phyloP scores from a whole-genome alignment of 352 stramenopile species.

The Aphanomyces cochlioides region DNA sequence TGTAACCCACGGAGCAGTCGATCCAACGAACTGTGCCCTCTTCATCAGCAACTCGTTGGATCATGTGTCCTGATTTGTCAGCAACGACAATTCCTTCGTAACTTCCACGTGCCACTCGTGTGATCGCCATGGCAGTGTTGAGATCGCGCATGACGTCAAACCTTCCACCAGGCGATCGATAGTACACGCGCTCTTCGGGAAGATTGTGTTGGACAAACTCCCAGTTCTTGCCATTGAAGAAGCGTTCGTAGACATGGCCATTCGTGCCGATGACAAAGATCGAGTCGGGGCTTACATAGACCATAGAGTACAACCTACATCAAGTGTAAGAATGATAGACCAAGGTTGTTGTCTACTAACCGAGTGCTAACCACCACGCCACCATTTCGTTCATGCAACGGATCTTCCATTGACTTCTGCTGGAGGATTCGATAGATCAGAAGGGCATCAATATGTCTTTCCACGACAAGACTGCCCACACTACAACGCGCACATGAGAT shows the following conservation, averaged over 20 bases:
- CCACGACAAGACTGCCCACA: too few relatives aligned
- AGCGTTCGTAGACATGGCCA: slow-evolving; percentile 10
- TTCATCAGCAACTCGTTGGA: neutral
- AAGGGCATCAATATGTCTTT: neutral
- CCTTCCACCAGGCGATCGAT: neutral
- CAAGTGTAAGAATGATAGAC: neutral
- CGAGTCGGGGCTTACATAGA: neutral
- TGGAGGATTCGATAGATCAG: neutral
- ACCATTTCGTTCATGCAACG: neutral
- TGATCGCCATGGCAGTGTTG: neutral
- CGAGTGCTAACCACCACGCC: neutral
- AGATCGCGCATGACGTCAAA: neutral
- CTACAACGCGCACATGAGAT: too few relatives aligned
- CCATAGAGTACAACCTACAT: neutral
- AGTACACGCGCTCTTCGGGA: neutral
- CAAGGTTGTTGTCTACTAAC: neutral
- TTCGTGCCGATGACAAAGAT: slow-evolving; percentile 16
- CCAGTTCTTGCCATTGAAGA: slow-evolving; percentile 11
- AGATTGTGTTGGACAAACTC: neutral
- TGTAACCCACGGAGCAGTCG: neutral
- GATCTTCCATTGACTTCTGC: neutral
- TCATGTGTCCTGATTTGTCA: neutral
- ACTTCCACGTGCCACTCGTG: neutral
- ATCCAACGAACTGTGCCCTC: neutral
- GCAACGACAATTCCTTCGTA: slow-evolving; percentile 3